These are phyloP conservation scores for Cyclaneusma minus DNA, from an alignment of 2,329 filamentous ascomycete species.

Conservation along the genomic window DNA sequence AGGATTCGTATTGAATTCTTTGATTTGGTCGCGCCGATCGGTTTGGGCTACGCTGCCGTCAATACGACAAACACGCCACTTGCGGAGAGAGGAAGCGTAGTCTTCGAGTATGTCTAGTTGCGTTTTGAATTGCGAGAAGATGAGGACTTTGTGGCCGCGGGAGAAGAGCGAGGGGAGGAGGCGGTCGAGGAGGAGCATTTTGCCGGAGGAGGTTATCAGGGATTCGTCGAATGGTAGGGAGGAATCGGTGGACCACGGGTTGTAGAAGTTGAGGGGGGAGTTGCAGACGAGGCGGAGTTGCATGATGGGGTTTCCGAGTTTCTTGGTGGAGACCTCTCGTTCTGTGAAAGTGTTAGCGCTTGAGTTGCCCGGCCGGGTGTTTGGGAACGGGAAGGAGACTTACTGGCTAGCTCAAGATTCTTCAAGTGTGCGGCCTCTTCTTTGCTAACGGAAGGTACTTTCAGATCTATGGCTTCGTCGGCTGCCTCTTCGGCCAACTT, in stretches of 20 bases:
- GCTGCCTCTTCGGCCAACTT: slow-evolving; percentile 51
- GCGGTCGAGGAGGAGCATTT: slow-evolving; percentile 87
- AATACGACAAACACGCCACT: slow-evolving; percentile 76
- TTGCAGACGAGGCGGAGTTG: slow-evolving; percentile 88
- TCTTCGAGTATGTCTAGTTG: slow-evolving; percentile 84
- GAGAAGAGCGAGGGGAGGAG: slow-evolving; percentile 62
- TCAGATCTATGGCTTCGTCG: slow-evolving; percentile 22
- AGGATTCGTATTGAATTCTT: slow-evolving; percentile 52
- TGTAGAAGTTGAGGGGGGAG: slow-evolving; percentile 91
- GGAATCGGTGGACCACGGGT: slow-evolving; percentile 57
- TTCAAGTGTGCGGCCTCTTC: slow-evolving; percentile 51
- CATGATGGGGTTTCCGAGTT: slow-evolving; percentile 82
- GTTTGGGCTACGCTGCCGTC: slow-evolving; percentile 73
- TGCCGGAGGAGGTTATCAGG: slow-evolving; percentile 76
- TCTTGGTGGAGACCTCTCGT: slow-evolving; percentile 78
- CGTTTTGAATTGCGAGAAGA: slow-evolving; percentile 94
- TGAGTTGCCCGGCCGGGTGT: neutral
- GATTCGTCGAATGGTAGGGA: slow-evolving; percentile 55
- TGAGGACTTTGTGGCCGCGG: slow-evolving; percentile 74
- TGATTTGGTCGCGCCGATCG: slow-evolving; percentile 55
- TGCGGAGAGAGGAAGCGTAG: slow-evolving; percentile 63
- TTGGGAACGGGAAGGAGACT: slow-evolving; percentile 18
- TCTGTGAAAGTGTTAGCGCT: slow-evolving; percentile 30
- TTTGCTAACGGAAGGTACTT: slow-evolving; percentile 12
- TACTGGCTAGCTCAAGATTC: slow-evolving; percentile 64